These are phyloP conservation scores for Mycena sp. DNA, from an alignment of 1,284 basidiomycete species.

Conservation along the genomic window DNA sequence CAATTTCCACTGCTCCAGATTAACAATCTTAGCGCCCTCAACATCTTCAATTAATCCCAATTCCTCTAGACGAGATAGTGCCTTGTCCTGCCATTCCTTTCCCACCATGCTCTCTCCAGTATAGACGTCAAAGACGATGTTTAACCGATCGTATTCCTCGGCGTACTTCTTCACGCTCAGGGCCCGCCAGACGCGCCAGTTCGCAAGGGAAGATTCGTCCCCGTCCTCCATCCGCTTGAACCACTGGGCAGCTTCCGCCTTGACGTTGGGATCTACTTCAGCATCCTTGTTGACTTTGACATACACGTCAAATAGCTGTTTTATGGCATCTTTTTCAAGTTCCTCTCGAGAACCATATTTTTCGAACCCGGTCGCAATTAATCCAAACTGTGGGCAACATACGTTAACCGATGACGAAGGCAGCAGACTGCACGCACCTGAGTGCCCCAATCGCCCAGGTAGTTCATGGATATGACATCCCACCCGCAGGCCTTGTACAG, in stretches of 20 bases:
- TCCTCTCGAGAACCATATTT: slow-evolving; percentile 90
- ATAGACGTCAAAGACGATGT: slow-evolving; percentile 95
- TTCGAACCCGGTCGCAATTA: slow-evolving; percentile 94
- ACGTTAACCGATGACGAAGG: neutral
- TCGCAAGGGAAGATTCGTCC: slow-evolving; percentile 82
- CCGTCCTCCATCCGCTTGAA: slow-evolving; percentile 99
- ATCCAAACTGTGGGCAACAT: slow-evolving; percentile 66
- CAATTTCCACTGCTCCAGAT: slow-evolving; percentile 89
- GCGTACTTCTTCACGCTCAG: slow-evolving; percentile 93
- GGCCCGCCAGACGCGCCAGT: slow-evolving; percentile 96
- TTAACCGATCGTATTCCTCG: slow-evolving; percentile 90
- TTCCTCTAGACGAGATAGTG: slow-evolving; percentile 68
- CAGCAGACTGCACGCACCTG: slow-evolving; percentile 62
- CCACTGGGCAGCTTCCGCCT: slow-evolving; percentile 87
- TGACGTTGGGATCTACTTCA: slow-evolving; percentile 75
- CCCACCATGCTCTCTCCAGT: slow-evolving; percentile 93
- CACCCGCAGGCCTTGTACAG: slow-evolving; percentile 94
- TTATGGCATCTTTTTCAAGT: slow-evolving; percentile 91
- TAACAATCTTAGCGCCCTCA: slow-evolving; percentile 82
- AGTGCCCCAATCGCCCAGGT: slow-evolving; percentile 95
- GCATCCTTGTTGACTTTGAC: slow-evolving; percentile 94
- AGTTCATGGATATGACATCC: slow-evolving; percentile 93
- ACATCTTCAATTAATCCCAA: slow-evolving; percentile 69
- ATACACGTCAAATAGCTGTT: slow-evolving; percentile 95
- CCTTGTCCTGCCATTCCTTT: slow-evolving; percentile 80